A percentile compares a stretch with the other conserved stretches of the same genome.
Conservation (phyloP, 2,329 filamentous ascomycete genomes). For the Beauveria pseudobassiana region DNA sequence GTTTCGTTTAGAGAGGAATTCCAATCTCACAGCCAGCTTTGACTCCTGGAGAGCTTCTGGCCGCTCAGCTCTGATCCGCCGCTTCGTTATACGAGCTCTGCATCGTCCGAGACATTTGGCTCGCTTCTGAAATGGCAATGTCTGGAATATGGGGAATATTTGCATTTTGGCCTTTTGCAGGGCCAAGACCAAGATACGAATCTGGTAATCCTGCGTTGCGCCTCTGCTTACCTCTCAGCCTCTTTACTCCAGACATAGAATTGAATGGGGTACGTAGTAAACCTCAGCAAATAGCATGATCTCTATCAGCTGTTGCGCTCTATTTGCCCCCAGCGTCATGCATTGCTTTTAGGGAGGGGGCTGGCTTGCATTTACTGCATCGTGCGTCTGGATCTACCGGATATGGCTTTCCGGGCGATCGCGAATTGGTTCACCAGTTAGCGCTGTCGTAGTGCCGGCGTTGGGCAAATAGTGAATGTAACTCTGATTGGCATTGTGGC, state of each 20-base stretch:
- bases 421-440: background rate
- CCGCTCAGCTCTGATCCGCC: background rate
- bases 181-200: background rate
- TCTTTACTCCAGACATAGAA: background rate
- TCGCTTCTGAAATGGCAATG: background rate
- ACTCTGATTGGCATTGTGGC: background rate
- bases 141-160: background rate
- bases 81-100: background rate
- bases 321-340: background rate
- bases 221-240: background rate
- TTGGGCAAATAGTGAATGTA: background rate
- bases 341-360: background rate
- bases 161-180: background rate
- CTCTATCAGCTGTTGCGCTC: background rate
- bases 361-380: background rate
- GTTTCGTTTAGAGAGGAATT: no score
- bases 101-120: background rate
- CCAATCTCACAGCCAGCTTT: background rate
- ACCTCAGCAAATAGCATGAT: background rate
- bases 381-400: background rate
- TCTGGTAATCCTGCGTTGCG: background rate
- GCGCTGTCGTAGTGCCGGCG: background rate
- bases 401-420: background rate
- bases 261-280: background rate
- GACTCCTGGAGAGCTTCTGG: background rate